Percentiles rank a stretch among this genome's conserved stretches.
Conservation (phyloP, 495 filamentous ascomycete species). For the Daldinia decipiens region DNA sequence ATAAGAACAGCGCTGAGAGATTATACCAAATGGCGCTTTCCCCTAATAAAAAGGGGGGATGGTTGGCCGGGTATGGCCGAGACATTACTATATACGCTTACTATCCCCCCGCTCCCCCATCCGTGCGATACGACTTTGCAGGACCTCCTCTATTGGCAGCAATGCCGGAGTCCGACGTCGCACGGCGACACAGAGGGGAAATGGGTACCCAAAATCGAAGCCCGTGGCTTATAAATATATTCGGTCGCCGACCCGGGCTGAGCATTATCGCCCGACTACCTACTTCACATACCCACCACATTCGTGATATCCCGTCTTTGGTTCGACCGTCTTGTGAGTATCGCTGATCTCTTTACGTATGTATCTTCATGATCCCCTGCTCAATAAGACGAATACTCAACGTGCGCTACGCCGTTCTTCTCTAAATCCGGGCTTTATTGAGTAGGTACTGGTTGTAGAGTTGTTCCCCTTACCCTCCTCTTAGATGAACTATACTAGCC, state of each 20-base stretch:
- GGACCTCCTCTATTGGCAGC: slow-evolving; percentile 26
- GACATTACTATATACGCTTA: slow-evolving; percentile 24
- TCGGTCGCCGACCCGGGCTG: slow-evolving; percentile 37
- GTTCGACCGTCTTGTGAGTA: slow-evolving; percentile 1
- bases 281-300: slow-evolving; percentile 16
- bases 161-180: slow-evolving; percentile 37
- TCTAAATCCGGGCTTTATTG: slow-evolving; percentile 10
- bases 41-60: slow-evolving; percentile 11
- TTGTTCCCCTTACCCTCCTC: background rate
- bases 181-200: slow-evolving; percentile 30
- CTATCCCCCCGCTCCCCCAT: slow-evolving; percentile 29
- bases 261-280: slow-evolving; percentile 25
- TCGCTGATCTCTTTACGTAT: slow-evolving; percentile 25
- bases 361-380: slow-evolving; percentile 6
- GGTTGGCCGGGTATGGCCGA: slow-evolving; percentile 34
- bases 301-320: background rate
- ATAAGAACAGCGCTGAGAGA: slow-evolving; percentile 8
- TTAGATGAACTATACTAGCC: slow-evolving; percentile 1
- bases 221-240: slow-evolving; percentile 28
- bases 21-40: slow-evolving; percentile 21
- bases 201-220: slow-evolving; percentile 11
- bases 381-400: slow-evolving; percentile 4
- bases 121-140: slow-evolving; percentile 22
- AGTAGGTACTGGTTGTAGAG: background rate
- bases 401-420: slow-evolving; percentile 12